phyloP scores from a whole-genome alignment of 2,329 filamentous ascomycete genomes.

The Apiospora phragmitis region DNA sequence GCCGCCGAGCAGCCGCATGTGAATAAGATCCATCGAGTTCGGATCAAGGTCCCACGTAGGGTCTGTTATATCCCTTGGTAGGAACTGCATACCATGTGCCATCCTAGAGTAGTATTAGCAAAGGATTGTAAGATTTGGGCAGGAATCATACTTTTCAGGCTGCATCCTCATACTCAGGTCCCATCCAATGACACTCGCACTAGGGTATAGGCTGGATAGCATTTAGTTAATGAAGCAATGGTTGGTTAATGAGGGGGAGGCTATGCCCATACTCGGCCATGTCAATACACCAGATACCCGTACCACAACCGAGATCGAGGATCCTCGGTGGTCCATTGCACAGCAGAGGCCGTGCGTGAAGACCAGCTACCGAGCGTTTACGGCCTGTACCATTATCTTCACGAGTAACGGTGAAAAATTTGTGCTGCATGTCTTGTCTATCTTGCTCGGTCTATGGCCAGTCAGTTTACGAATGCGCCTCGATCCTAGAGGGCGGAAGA shows the following conservation, averaged over 20 bases:
- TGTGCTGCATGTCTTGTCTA: constrained; percentile 80
- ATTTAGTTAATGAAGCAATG: neutral
- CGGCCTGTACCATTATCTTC: constrained; percentile 31
- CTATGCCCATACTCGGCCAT: constrained; percentile 67
- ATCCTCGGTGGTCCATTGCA: constrained; percentile 39
- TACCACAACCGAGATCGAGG: constrained; percentile 77
- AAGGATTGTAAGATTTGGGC: neutral
- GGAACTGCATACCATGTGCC: constrained; percentile 47
- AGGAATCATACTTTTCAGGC: constrained; percentile 30
- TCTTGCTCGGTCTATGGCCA: constrained; percentile 61
- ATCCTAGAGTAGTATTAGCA: neutral
- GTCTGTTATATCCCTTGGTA: constrained; percentile 75
- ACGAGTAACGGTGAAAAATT: constrained; percentile 69
- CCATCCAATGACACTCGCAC: constrained; percentile 35
- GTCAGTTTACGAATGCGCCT: neutral
- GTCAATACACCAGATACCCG: constrained; percentile 88
- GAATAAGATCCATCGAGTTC: constrained; percentile 76
- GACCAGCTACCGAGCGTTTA: constrained; percentile 22
- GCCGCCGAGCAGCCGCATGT: constrained; percentile 77
- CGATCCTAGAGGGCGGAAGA: neutral
- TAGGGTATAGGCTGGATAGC: neutral
- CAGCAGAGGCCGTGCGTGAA: constrained; percentile 37
- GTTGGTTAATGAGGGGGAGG: neutral
- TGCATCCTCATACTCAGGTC: constrained; percentile 38
- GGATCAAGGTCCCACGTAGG: constrained; percentile 59